Conservation (phyloP, 2,329 filamentous ascomycete genomes). For the Aspergillus aculeatus region DNA sequence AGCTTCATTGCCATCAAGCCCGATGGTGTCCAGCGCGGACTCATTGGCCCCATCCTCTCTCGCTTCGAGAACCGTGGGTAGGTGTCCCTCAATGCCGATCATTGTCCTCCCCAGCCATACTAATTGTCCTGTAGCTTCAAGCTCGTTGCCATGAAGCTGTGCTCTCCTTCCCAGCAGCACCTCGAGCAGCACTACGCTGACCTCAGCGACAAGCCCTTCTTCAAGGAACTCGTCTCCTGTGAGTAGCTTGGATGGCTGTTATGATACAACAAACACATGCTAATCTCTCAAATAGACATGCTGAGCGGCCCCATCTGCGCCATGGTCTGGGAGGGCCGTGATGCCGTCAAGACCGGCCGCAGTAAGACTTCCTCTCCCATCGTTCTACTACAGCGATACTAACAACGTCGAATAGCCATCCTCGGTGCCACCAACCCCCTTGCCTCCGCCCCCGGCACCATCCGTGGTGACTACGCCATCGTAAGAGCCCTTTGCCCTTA, state of each 20-base stretch:
- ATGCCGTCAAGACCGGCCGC: slow-evolving; percentile 98
- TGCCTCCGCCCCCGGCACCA: slow-evolving; percentile 91
- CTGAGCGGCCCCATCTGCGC: slow-evolving; percentile 92
- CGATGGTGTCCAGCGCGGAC: slow-evolving; percentile 98
- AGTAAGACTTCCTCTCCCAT: slow-evolving; percentile 53
- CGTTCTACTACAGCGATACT: slow-evolving; percentile 7
- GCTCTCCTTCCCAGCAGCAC: slow-evolving; percentile 85
- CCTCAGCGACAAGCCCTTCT: slow-evolving; percentile 93
- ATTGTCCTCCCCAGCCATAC: background rate
- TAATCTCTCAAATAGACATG: slow-evolving; percentile 69
- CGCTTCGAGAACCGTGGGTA: slow-evolving; percentile 97
- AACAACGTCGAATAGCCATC: slow-evolving; percentile 57
- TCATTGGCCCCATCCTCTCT: slow-evolving; percentile 94
- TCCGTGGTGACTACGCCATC: slow-evolving; percentile 90
- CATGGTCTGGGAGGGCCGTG: slow-evolving; percentile 99
- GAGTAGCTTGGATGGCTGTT: slow-evolving; percentile 41
- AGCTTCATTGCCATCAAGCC: slow-evolving; percentile 99
- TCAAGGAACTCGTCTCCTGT: slow-evolving; percentile 90
- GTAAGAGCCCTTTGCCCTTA: slow-evolving; percentile 41
- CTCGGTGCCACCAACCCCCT: slow-evolving; percentile 99
- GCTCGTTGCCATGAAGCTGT: slow-evolving; percentile 96
- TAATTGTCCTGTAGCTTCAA: slow-evolving; percentile 69
- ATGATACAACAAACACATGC: background rate
- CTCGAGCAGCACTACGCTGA: slow-evolving; percentile 98
- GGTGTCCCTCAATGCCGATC: slow-evolving; percentile 33